Conservation (phyloP, 1,139 yeast species). For the Saccharomycopsis hybrid region DNA sequence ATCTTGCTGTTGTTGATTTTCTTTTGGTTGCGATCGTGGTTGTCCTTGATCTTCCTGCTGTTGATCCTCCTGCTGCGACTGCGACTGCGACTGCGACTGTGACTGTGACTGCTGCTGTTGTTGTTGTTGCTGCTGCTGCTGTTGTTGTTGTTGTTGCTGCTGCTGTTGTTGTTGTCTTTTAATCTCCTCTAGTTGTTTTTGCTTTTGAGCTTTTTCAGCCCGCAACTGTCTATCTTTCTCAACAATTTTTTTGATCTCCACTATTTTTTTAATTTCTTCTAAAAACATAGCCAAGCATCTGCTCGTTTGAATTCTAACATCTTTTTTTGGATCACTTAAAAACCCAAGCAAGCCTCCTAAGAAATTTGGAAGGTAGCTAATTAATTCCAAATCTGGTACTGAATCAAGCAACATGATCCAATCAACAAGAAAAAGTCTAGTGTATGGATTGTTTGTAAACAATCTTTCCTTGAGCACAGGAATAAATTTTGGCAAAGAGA, state of each 20-base stretch:
- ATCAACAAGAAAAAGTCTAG: conserved; percentile 83
- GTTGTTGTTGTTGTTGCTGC: conserved; percentile 4
- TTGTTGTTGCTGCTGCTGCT: conserved; percentile 1
- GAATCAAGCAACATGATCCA: conserved; percentile 91
- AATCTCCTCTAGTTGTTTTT: conserved; percentile 16
- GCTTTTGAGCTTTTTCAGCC: conserved; percentile 10
- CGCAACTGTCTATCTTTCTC: conserved; percentile 21
- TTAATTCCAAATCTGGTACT: conserved; percentile 84
- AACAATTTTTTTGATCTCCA: conserved; percentile 48
- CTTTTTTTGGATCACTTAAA: conserved; percentile 77
- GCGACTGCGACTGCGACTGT: conserved; percentile 5
- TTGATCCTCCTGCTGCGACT: conserved; percentile 3
- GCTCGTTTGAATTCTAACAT: conserved; percentile 82
- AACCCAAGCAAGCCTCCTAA: conserved; percentile 80
- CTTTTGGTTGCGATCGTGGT: conserved; percentile 11
- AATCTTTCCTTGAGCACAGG: conserved; percentile 87
- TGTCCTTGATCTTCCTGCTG: conserved; percentile 3
- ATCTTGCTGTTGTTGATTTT: background rate
- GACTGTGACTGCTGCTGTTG: conserved; percentile 3
- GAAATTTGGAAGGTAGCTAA: conserved; percentile 83
- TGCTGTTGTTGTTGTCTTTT: conserved; percentile 8
- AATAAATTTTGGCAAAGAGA: conserved; percentile 80
- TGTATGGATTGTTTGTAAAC: conserved; percentile 87
- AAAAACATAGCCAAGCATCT: conserved; percentile 68
- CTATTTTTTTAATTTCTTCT: conserved; percentile 71